These are phyloP conservation scores for Candida pseudoviswanathii DNA, from an alignment of 1,139 yeast genomes.

Conservation along the genomic window DNA sequence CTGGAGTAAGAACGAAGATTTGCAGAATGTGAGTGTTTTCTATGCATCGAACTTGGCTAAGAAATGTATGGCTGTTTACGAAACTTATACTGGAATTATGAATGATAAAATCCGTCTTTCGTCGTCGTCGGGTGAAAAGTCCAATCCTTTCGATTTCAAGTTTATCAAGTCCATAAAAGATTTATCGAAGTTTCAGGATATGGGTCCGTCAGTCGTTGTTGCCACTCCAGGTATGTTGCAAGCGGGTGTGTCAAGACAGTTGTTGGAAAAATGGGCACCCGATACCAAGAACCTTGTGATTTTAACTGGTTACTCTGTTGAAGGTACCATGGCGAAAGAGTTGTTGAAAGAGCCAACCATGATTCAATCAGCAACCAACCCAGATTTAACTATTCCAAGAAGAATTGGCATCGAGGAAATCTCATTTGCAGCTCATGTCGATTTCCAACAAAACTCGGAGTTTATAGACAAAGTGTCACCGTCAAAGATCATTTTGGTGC, in stretches of 20 bases:
- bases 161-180: conserved; percentile 79
- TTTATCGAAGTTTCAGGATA: conserved; percentile 83
- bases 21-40: conserved; percentile 79
- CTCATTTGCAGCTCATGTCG: conserved; percentile 98
- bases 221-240: conserved; percentile 99
- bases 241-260: conserved; percentile 89
- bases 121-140: conserved; percentile 32
- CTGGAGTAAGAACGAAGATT: conserved; percentile 83
- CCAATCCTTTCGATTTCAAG: conserved; percentile 88
- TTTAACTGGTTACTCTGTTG: conserved; percentile 96
- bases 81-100: conserved; percentile 96
- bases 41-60: conserved; percentile 93
- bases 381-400: conserved; percentile 84
- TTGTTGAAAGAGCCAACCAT: conserved; percentile 85
- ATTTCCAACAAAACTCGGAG: conserved; percentile 87
- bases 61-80: conserved; percentile 96
- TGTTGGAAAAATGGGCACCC: conserved; percentile 96
- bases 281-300: conserved; percentile 88
- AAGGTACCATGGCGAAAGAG: conserved; percentile 96
- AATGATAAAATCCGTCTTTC: conserved; percentile 87
- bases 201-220: conserved; percentile 93
- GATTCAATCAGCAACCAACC: conserved; percentile 76
- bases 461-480: conserved; percentile 90
- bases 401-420: conserved; percentile 90
- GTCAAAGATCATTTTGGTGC: conserved; percentile 81